Conservation (phyloP, 2,329 filamentous ascomycete species). For the Calonectria leucothoes region DNA sequence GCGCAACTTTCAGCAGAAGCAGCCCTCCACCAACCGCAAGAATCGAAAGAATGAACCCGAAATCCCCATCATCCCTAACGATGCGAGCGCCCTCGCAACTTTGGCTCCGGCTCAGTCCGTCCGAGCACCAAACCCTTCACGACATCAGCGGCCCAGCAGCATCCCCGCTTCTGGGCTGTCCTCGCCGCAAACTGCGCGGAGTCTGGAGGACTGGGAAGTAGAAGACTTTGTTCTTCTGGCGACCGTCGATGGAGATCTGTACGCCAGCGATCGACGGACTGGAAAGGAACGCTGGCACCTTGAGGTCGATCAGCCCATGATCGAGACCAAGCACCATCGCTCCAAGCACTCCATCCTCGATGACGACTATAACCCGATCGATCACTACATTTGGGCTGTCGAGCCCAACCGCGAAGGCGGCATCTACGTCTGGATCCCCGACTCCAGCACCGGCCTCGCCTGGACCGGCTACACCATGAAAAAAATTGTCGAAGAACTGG, state of each 20-base stretch:
- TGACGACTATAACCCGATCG: conserved; percentile 72
- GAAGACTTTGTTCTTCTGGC: conserved; percentile 99
- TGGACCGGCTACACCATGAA: conserved; percentile 83
- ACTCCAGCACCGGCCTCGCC: conserved; percentile 68
- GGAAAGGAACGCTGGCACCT: conserved; percentile 89
- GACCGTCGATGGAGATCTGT: conserved; percentile 98
- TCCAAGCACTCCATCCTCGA: conserved; percentile 73
- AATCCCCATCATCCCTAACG: conserved; percentile 58
- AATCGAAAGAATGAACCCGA: conserved; percentile 45
- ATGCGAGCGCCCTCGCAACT: conserved; percentile 98
- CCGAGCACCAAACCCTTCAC: conserved; percentile 86
- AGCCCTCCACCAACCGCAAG: conserved; percentile 44
- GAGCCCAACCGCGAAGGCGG: conserved; percentile 90
- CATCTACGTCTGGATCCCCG: conserved; percentile 86
- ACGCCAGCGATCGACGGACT: conserved; percentile 89
- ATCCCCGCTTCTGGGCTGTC: conserved; percentile 73
- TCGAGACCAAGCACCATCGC: conserved; percentile 87
- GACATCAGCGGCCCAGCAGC: conserved; percentile 66
- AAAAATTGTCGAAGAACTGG: conserved; percentile 83
- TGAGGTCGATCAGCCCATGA: conserved; percentile 85
- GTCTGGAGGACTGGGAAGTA: conserved; percentile 98
- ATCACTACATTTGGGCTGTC: conserved; percentile 94
- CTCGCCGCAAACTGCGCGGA: conserved; percentile 94
- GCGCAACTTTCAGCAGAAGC: conserved; percentile 37
- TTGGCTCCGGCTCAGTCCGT: conserved; percentile 97